Evolutionary conservation across 257 asterid species (phyloP).

Genomic region (Rhazya stricta): DNA sequence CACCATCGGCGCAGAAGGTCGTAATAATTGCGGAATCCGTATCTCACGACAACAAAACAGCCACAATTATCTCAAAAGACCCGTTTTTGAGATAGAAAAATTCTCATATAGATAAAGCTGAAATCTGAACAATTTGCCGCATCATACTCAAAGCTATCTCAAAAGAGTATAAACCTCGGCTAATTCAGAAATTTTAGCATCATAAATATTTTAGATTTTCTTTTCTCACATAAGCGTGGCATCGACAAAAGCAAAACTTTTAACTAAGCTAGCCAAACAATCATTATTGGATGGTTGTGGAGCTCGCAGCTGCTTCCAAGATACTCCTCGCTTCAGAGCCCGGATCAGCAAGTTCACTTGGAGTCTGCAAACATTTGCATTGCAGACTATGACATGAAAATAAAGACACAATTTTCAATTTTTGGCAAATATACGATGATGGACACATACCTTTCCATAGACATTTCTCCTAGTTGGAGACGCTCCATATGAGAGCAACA

Average conservation of each 20-base stretch:
- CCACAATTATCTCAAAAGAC: background rate
- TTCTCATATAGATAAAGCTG: background rate
- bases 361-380: conserved; percentile 40
- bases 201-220: background rate
- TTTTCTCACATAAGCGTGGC: background rate
- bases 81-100: background rate
- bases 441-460: conserved; percentile 52
- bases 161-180: background rate
- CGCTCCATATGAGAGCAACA: conserved; percentile 63
- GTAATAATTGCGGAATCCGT: no score
- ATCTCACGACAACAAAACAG: background rate
- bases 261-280: conserved; percentile 15
- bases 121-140: background rate
- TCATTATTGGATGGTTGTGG: conserved; percentile 8
- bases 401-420: no score
- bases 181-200: background rate
- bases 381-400: conserved; percentile 6
- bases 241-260: background rate
- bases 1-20: background rate
- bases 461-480: conserved; percentile 47
- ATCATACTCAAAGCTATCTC: background rate
- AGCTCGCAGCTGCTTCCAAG: conserved; percentile 44
- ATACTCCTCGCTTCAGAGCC: conserved; percentile 56
- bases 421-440: background rate
- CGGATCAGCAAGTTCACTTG: conserved; percentile 61